These are phyloP conservation scores for Inga oerstediana DNA, from an alignment of 306 rosid species.

Conservation along the genomic window DNA sequence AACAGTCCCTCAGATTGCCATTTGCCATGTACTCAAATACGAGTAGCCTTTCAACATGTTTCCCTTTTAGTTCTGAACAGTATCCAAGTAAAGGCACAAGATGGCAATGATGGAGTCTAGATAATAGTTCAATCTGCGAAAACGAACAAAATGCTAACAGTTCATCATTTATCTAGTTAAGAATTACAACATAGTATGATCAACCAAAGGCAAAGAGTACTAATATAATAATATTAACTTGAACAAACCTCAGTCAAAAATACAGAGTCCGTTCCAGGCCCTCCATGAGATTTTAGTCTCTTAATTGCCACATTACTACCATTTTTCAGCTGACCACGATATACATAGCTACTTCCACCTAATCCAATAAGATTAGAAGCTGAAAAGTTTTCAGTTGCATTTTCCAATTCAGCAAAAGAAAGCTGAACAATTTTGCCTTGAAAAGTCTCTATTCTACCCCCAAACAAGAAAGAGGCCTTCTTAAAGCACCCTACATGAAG, in stretches of 20 bases:
- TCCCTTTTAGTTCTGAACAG: constrained; percentile 81
- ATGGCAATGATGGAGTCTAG: constrained; percentile 94
- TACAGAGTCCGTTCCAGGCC: constrained; percentile 70
- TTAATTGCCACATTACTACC: constrained; percentile 81
- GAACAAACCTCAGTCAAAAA: constrained; percentile 87
- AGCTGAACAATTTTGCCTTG: constrained; percentile 73
- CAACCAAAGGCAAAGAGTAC: constrained; percentile 33
- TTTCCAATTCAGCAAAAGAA: constrained; percentile 81
- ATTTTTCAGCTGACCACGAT: constrained; percentile 75
- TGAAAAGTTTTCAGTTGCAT: constrained; percentile 77
- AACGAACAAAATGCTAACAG: constrained; percentile 15
- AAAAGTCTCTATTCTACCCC: constrained; percentile 53
- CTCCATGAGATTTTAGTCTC: constrained; percentile 74
- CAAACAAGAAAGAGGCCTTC: constrained; percentile 63
- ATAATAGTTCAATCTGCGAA: constrained; percentile 81
- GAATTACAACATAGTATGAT: constrained; percentile 5
- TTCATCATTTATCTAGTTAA: not conserved
- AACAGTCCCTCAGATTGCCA: constrained; percentile 87
- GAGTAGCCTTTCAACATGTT: constrained; percentile 80
- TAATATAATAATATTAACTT: constrained; percentile 32
- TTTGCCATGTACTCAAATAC: constrained; percentile 82
- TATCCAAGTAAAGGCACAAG: constrained; percentile 94
- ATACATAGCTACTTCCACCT: constrained; percentile 96
- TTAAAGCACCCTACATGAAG: constrained; percentile 72
- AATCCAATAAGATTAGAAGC: constrained; percentile 81